These are phyloP conservation scores for Cladochytrium replicatum DNA, from an alignment of 192 early-diverging fungal genomes.

Conservation along the genomic window DNA sequence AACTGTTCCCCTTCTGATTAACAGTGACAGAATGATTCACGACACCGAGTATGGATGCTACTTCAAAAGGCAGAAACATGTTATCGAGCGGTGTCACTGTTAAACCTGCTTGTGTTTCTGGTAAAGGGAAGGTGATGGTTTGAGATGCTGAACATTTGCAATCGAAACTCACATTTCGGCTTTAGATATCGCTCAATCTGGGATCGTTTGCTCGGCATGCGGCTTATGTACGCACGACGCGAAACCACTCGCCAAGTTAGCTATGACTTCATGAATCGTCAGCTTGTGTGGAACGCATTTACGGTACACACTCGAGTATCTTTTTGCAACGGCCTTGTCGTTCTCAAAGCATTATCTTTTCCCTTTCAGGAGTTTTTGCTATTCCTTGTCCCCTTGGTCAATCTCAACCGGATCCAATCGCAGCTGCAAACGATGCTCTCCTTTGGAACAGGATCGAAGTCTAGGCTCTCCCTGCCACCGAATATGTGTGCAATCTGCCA, in stretches of 20 bases:
- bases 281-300: slow-evolving; percentile 86
- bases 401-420: slow-evolving; percentile 47
- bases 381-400: slow-evolving; percentile 75
- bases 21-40: slow-evolving; percentile 7
- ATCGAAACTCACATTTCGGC: too few species aligned
- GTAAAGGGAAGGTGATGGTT: slow-evolving; percentile 60
- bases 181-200: slow-evolving; percentile 66
- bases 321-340: neutral
- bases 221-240: slow-evolving; percentile 71
- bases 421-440: slow-evolving; percentile 34
- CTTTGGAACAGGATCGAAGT: too few species aligned
- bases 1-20: neutral
- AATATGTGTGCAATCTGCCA: slow-evolving; percentile 74
- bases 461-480: too few species aligned
- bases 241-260: slow-evolving; percentile 68
- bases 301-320: slow-evolving; percentile 46
- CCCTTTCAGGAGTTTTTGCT: slow-evolving; percentile 72
- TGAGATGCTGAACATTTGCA: slow-evolving; percentile 4
- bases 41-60: slow-evolving; percentile 16
- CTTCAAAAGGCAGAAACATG: slow-evolving; percentile 42
- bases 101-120: slow-evolving; percentile 81
- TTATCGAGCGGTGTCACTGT: slow-evolving; percentile 47
- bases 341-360: neutral
- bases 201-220: slow-evolving; percentile 71
- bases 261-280: slow-evolving; percentile 88